Base-by-base conservation (phyloP, 208 protist species). In the Trypanosoma cruzi region DNA sequence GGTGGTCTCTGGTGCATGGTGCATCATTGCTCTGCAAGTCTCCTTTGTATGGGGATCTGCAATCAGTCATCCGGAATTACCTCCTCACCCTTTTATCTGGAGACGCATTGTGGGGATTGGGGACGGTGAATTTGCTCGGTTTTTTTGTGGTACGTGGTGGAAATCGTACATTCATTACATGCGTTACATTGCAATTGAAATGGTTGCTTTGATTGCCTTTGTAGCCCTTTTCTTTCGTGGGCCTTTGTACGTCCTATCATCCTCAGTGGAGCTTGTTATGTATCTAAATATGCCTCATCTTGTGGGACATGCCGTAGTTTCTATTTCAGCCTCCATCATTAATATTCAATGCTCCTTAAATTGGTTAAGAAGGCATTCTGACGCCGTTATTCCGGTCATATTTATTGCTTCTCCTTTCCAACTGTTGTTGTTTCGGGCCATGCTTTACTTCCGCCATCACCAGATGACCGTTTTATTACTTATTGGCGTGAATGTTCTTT, bases 141-240 rank as follows among this genome's bases (percentile, higher is more conserved):
- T 90, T 73, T 73, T 96, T 48, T 74, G 80, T 67, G 81, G 83
- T 58, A 74, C 82, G 36, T 96, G 90, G 88, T 96, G 90, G 88
- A 44, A 64, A 53, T 65, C 79, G 4, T 81, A 89, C 73, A 88
- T 94, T 61, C 71, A 85, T 71, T 77, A 66, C 22, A 88, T 96
- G 74, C 88, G 90, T 16, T 79, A 92, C 75, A 91, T 89, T 53
- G 82, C 78, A 26, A 75, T 93, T 57, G 37, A 67, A 54, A 77
- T 89, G 69, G 79, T 85, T 32, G 42, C 80, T 10, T 24, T 77
- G 1, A 82, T 85, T 56, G 66, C 60, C 18, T 7, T 80, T 32
- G 29, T 72, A 40, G 73, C 80, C 14, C 48, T 67, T 0, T 65
- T 82, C 0, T 68, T 54, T 37, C 56, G 73, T 16, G 88, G 90